Conservation (phyloP, 805 yeast genomes). For the Candida lessepsii region DNA sequence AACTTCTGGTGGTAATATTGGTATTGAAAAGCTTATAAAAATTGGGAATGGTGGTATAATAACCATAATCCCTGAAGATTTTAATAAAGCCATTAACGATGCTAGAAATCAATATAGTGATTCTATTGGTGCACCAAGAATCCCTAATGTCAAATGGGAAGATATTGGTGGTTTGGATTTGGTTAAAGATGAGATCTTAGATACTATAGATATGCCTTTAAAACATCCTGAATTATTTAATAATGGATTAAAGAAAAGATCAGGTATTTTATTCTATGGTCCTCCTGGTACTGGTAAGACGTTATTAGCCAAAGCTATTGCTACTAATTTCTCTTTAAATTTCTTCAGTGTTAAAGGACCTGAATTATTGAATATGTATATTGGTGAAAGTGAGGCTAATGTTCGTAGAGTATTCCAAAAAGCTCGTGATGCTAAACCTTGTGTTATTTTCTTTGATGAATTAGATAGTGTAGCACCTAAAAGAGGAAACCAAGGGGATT, state of each 20-base stretch:
- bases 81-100: slow-evolving; percentile 66
- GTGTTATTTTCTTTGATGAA: slow-evolving; percentile 97
- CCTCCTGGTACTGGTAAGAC: slow-evolving; percentile 99
- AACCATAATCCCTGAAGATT: slow-evolving; percentile 55
- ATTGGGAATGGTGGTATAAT: slow-evolving; percentile 57
- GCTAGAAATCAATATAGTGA: slow-evolving; percentile 89
- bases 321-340: slow-evolving; percentile 89
- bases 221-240: slow-evolving; percentile 88
- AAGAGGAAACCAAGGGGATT: slow-evolving; percentile 97
- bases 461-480: slow-evolving; percentile 98
- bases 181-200: slow-evolving; percentile 89
- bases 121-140: slow-evolving; percentile 94
- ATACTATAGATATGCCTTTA: slow-evolving; percentile 93
- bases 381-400: slow-evolving; percentile 98
- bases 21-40: slow-evolving; percentile 27
- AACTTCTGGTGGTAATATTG: slow-evolving; percentile 9
- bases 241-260: slow-evolving; percentile 87
- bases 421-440: slow-evolving; percentile 95
- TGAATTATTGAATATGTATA: slow-evolving; percentile 93
- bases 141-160: slow-evolving; percentile 94
- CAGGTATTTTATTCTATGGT: slow-evolving; percentile 93
- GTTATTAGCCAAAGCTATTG: slow-evolving; percentile 92
- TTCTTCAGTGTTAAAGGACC: slow-evolving; percentile 98
- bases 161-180: slow-evolving; percentile 94
- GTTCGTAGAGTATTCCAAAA: slow-evolving; percentile 90